Base-by-base conservation (phyloP, 805 yeast genomes). In the Saccharomycopsis fermentans region DNA sequence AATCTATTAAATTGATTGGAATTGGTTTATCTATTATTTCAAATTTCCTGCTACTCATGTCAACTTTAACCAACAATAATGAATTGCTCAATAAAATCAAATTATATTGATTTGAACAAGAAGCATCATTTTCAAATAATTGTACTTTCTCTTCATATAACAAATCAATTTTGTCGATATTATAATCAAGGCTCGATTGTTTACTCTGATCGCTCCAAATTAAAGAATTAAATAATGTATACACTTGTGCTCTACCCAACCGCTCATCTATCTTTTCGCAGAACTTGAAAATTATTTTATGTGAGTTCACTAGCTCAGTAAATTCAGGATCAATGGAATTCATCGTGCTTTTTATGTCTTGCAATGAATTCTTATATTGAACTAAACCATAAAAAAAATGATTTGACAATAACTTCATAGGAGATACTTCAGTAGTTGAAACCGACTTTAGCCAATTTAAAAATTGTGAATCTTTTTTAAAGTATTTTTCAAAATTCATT, bases 241-340 rank as follows among this genome's bases (percentile, higher is more conserved):
- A 26, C 14, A 58, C 62, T 35, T 61, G 62, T 9, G 63, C 61
- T 19, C 54, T 21, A 4, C 63, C 63, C 19, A 58, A 50, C 26
- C 63, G 14, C 14, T 51, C n/a, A 50, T 61, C 47, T 6, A 61
- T 48, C 24, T 54, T 58, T 29, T 61, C 63, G 53, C 63, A 61
- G 32, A 61, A 61, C 12, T 40, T 48, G 6, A 54, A 19, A 11
- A 47, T 47, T 14, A 61, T 54, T 12, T 19, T 47, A 52, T 56
- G 54, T 6, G 63, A 59, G 16, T 37, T 59, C 27, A 48, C 36
- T 26, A 61, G 52, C 11, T 16, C 37, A 17, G 14, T 32, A 21
- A 34, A 12, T 32, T 61, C 59, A 27, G 58, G 62, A 37, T 58
- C 63, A 17, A 8, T 29, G 5, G 17, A 14, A 16, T 29, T 17